Base-by-base conservation (phyloP, 352 stramenopile genomes). In the Poterioochromonas sp. region DNA sequence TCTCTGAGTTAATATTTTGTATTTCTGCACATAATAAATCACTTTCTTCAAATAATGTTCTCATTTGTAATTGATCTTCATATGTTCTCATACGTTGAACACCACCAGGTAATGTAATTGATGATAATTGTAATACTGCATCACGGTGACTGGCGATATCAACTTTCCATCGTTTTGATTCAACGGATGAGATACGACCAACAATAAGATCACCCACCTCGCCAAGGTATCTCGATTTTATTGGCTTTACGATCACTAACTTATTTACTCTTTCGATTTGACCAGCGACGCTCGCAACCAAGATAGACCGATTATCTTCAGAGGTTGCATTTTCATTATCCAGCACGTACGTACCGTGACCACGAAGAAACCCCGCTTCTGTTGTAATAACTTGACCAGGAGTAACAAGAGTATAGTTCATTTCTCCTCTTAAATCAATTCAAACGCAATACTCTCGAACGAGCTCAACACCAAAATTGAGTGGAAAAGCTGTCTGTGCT, bases 181-280 rank as follows among this genome's bases (percentile, higher is more conserved):
- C 90, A 35, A 99, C 93, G 60, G 95, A 90, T 0, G 90, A 87
- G 37, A 99, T 89, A 54, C 93, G 87, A n/a, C 94, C 94, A 0
- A 99, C 90, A 22, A 98, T 88, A 39, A 98, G 90, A 89, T 99
- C 95, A 34, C 95, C 95, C 22, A 98, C 92, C 80, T 98, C 92
- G 35, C 92, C 92, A 74, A 90, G 89, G 84, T 97, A 98, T 15
- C 92, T 85, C 12, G 79, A 74, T 29, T 80, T 83, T 43, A 94
- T 82, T 29, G 91, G 91, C 54, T 93, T 90, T 43, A 97, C 92
- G 0, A 87, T 91, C 79, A 97, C 92, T 34, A 97, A 86, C 84
- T 97, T 94, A 84, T 97, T 97, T 11, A 97, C 91, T 71, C 94
- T 92, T 81, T 97, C 90, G 1, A 97, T 89, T 20, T 90, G 89